Base-by-base conservation (phyloP, 2,329 filamentous ascomycete genomes). In the Colletotrichum sojae region DNA sequence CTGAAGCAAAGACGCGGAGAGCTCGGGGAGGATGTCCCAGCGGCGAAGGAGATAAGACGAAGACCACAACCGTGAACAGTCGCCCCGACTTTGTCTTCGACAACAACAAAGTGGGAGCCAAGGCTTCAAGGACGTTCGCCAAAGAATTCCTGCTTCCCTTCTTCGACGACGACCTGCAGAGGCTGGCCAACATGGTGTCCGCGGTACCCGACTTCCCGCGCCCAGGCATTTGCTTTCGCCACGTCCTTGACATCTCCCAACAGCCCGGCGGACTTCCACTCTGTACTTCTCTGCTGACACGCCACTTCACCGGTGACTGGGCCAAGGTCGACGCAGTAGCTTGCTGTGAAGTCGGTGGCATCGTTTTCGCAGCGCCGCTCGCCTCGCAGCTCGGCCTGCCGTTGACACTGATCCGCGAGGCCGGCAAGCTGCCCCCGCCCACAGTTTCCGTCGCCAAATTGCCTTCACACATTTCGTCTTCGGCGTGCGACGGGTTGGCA, bases 381-480 rank as follows among this genome's bases (percentile, higher is more conserved):
- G 84, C 86, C 4, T 45, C 45, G 15, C 74, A 56, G 2, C 73
- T 86, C 53, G 64, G 78, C 46, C 40, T 84, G 10, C 85, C 82
- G 2, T 73, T 90, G 68, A 80, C 78, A 6, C 74, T 88, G 51
- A 83, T 91, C 65, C 87, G 89, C 46, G 79, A 87, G 73, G 83
- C 82, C 10, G 85, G 85, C 27, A 91, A 90, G 76, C 84, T 91
- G 0, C 89, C 89, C 0, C 85, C 86, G 8, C 89, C 88, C 0
- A 86, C 79, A 0, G 10, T 89, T 40, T 88, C 84, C 6, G 81
- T 84, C 25, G 10, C 8, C 48, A 90, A 85, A 74, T 36, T 73
- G 1, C 36, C 76, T 0, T 91, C 88, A 3, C 79, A 90, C 75
- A 86, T 91, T 48, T 89, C 88, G 0, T 84, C 84, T 64, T 76